Evolutionary conservation across 1,284 basidiomycete species (phyloP).

Genomic region (Singerocomus rubriflavus): DNA sequence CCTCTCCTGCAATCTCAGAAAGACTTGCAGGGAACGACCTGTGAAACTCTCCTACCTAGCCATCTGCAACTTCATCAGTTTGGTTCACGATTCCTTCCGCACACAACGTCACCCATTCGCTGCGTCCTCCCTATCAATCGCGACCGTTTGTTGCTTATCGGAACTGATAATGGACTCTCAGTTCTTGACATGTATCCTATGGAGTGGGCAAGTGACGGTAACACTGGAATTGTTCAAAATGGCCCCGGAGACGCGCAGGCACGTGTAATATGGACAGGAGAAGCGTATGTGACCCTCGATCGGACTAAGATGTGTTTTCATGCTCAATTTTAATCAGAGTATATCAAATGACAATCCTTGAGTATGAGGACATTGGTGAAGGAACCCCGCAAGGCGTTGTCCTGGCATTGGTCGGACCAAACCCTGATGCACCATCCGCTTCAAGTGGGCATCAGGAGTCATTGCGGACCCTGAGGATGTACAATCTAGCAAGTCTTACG

Average conservation of each 20-base stretch:
- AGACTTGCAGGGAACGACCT: slow-evolving; percentile 31
- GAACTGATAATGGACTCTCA: slow-evolving; percentile 72
- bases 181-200: slow-evolving; percentile 76
- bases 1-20: slow-evolving; percentile 28
- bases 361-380: slow-evolving; percentile 58
- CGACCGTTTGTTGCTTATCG: slow-evolving; percentile 64
- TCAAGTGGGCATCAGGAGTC: slow-evolving; percentile 51
- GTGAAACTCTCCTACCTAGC: slow-evolving; percentile 46
- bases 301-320: background rate
- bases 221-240: slow-evolving; percentile 43
- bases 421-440: slow-evolving; percentile 41
- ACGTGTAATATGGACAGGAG: slow-evolving; percentile 68
- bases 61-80: slow-evolving; percentile 70
- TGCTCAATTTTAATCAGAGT: slow-evolving; percentile 45
- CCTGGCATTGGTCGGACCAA: slow-evolving; percentile 65
- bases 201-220: slow-evolving; percentile 45
- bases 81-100: slow-evolving; percentile 80
- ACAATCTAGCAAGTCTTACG: slow-evolving; percentile 69
- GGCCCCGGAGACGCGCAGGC: slow-evolving; percentile 68
- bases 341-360: slow-evolving; percentile 70
- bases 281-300: slow-evolving; percentile 50
- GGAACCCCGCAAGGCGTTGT: slow-evolving; percentile 70
- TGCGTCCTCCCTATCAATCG: slow-evolving; percentile 66
- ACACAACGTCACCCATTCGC: slow-evolving; percentile 66
- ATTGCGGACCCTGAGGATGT: slow-evolving; percentile 66